Evolutionary conservation across 371 early-diverging fungal species (phyloP).

Genomic region (Phascolomyces articulosus): DNA sequence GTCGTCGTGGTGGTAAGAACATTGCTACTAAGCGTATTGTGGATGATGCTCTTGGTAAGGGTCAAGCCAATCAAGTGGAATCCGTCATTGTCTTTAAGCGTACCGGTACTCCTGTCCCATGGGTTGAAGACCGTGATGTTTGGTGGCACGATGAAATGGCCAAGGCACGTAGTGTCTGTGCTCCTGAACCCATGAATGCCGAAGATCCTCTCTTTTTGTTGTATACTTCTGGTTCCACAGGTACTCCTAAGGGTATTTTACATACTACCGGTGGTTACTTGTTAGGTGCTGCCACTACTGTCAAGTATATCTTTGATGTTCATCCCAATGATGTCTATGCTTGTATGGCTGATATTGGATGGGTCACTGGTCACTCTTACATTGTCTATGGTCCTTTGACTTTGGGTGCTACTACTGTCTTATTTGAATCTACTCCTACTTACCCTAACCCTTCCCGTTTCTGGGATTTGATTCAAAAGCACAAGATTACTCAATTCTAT

Average conservation of each 20-base stretch:
- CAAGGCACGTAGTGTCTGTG: slow-evolving; percentile 78
- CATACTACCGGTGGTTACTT: slow-evolving; percentile 97
- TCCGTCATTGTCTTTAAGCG: slow-evolving; percentile 89
- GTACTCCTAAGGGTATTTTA: slow-evolving; percentile 94
- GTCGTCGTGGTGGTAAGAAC: slow-evolving; percentile 89
- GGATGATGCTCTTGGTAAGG: slow-evolving; percentile 79
- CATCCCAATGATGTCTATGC: slow-evolving; percentile 84
- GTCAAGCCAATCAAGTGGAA: slow-evolving; percentile 67
- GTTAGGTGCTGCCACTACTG: slow-evolving; percentile 87
- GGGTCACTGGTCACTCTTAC: slow-evolving; percentile 90
- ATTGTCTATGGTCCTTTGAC: slow-evolving; percentile 95
- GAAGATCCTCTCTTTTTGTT: slow-evolving; percentile 98
- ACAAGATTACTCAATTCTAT: slow-evolving; percentile 97
- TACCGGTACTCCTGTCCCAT: slow-evolving; percentile 77
- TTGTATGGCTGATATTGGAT: slow-evolving; percentile 83
- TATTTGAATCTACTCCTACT: slow-evolving; percentile 93
- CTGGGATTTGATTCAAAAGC: slow-evolving; percentile 87
- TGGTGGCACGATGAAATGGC: slow-evolving; percentile 90
- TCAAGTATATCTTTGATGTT: slow-evolving; percentile 93
- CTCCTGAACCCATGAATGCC: slow-evolving; percentile 81
- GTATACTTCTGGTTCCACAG: slow-evolving; percentile 97
- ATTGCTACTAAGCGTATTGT: slow-evolving; percentile 93
- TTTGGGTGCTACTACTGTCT: slow-evolving; percentile 89
- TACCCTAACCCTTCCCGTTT: slow-evolving; percentile 85
- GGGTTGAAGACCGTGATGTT: slow-evolving; percentile 77